Base-by-base conservation (phyloP, 2,329 filamentous ascomycete genomes). In the Epicoccum sorghinum region DNA sequence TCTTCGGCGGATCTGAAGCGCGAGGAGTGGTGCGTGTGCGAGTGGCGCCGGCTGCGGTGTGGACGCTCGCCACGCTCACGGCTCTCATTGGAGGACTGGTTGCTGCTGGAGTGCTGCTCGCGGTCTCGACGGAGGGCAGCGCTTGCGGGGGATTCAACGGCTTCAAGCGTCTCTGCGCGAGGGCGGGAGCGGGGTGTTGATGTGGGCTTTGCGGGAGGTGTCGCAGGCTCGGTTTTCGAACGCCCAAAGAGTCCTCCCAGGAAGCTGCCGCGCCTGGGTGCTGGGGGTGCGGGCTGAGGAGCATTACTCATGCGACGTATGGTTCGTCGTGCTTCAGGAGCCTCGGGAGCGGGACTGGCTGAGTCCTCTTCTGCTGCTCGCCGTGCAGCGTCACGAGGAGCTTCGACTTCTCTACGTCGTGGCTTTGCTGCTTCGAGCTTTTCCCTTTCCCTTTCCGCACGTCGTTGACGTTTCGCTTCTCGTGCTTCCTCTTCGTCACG, bases 161-260 rank as follows among this genome's bases (percentile, higher is more conserved):
- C 50, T 13, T 64, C 61, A n/a, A 46, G 36, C 4, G 70, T 61
- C 39, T 73, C 69, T 6, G 64, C 61, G 23, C 64, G 66, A 3
- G 62, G 62, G 14, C 65, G 67, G 14, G 61, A 42, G 4, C 60
- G 55, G 7, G 68, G 62, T 25, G 67, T 69, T 7, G 29, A 12
- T 27, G 60, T 57, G 9, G 67, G 45, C 43, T 61, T 72, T 5
- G 69, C 56, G 4, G 66, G 62, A 9, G 67, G 64, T 6, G 65
- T 59, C 0, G 57, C 48, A 10, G 69, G 52, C 23, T 74, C 71
- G 4, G 66, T 61, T 48, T 69, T 73, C 10, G 70, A 71, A 7
- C 70, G 66, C 29, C 69, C 64, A 44, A 73, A 73, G 1, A 70
- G 54, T 2, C 70, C 69, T 6, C 69, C 68, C 29, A 74, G 58